Conservation (phyloP, 2,329 filamentous ascomycete species). For the Claviceps pazoutovae region DNA sequence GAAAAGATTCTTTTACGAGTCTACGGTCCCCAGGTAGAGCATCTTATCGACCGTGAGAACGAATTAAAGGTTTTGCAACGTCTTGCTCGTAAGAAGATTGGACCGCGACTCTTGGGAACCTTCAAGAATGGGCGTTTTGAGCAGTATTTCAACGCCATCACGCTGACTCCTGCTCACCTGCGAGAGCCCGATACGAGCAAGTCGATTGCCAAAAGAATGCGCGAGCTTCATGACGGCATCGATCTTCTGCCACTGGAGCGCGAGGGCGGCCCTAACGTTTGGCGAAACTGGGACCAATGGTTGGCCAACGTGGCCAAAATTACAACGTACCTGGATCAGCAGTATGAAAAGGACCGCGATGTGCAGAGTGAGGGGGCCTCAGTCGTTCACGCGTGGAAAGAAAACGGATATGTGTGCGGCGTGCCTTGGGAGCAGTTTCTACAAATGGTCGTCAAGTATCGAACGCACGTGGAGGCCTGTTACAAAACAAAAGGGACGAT, state of each 20-base stretch:
- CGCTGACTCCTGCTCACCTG: conserved; percentile 64
- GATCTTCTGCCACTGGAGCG: conserved; percentile 70
- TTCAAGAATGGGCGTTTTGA: conserved; percentile 94
- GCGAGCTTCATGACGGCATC: conserved; percentile 87
- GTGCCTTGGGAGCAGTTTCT: conserved; percentile 71
- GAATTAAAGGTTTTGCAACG: conserved; percentile 78
- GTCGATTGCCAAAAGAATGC: conserved; percentile 95
- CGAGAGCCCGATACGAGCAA: conserved; percentile 70
- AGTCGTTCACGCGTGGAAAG: conserved; percentile 43
- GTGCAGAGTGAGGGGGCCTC: conserved; percentile 12
- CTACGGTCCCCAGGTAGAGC: conserved; percentile 89
- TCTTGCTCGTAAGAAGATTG: conserved; percentile 82
- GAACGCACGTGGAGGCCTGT: conserved; percentile 54
- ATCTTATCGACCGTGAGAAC: conserved; percentile 85
- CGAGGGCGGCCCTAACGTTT: conserved; percentile 67
- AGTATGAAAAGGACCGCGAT: conserved; percentile 34
- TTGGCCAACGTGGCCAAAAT: conserved; percentile 50
- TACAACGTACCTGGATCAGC: conserved; percentile 40
- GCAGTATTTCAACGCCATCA: conserved; percentile 76
- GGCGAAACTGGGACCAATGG: conserved; percentile 94
- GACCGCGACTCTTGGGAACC: conserved; percentile 77
- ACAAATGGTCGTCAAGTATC: conserved; percentile 61
- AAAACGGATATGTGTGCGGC: conserved; percentile 65
- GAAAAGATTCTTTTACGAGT: conserved; percentile 74
- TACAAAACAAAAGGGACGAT: conserved; percentile 57